Evolutionary conservation across 441 rosid species (phyloP), one percentile per base, ranked within the genome.

Genomic region (Viola pubescens): DNA sequence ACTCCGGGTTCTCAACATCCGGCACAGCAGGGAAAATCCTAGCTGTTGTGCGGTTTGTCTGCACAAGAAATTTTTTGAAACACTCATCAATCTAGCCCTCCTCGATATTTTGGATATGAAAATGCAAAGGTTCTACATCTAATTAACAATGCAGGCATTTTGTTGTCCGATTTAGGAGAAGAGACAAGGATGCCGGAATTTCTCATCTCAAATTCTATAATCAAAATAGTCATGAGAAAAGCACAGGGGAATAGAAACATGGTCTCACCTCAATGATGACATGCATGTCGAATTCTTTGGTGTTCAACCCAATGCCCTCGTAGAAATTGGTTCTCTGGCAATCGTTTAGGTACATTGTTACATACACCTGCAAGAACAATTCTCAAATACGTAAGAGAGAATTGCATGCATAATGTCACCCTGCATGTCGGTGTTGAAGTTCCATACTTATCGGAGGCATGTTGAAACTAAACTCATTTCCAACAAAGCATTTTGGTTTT

Each of bases 1-100:
- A 92, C 73, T 92, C 98, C 0, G 95, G 91, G 76, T 92, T 92
- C 81, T 92, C 98, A 45, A 89, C 98, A 63, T 92, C 97, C 64
- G 61, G 75, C 64, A 92, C 97, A 0, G 97, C 97, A 0, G 95
- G 98, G 79, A 92, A 92, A 65, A 92, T 92, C 73, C 97, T 84
- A 7, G 94, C 95, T 3, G 94, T 80, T 44, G 97, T 92, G 52
- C 95, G 81, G 76, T 92, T 92, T 11, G 98, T 89, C 97, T 92
- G 82, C 70, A 62, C 4, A 42, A 9, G 73, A 12, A 39, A 42
- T 54, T 8, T 12, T 64, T 60, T 37, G 34, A 52, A 54, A 52
- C 58, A 13, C 9, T 19, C 7, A 44, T 26, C 34, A 52, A 52
- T 37, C 10, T 5, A 37, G 9, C 34, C 34, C 3, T 26, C 34